These are phyloP conservation scores for Trichoderma atroviride DNA, from an alignment of 2,329 filamentous ascomycete genomes.

Conservation along the genomic window DNA sequence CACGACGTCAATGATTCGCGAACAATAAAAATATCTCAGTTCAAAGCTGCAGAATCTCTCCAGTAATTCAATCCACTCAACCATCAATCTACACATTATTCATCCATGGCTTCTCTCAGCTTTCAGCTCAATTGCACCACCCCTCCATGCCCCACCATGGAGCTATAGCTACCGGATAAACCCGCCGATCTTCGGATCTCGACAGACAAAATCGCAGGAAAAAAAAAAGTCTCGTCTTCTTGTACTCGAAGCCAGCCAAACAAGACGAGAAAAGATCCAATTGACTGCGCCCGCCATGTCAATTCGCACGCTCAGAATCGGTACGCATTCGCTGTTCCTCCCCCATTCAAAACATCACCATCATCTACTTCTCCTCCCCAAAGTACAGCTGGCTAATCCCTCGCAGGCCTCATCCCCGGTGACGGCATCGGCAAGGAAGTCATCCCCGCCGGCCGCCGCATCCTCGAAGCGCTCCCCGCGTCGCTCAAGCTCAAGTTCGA, in stretches of 20 bases:
- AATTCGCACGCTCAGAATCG: slow-evolving; percentile 48
- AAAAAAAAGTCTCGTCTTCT: slow-evolving; percentile 8
- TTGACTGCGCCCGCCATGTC: slow-evolving; percentile 40
- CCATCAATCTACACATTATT: neutral
- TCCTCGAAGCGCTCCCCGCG: slow-evolving; percentile 90
- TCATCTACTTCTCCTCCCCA: neutral
- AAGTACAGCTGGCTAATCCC: neutral
- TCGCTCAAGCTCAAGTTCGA: slow-evolving; percentile 92
- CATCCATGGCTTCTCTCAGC: neutral
- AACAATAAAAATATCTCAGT: neutral
- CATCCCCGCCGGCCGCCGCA: slow-evolving; percentile 87
- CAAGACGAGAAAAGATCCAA: neutral
- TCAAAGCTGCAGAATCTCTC: neutral
- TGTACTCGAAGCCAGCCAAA: neutral
- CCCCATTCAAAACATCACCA: neutral
- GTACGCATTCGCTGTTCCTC: slow-evolving; percentile 31
- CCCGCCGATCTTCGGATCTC: slow-evolving; percentile 25
- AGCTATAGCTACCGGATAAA: slow-evolving; percentile 5
- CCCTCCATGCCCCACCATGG: slow-evolving; percentile 6
- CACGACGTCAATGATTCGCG: neutral
- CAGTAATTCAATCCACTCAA: neutral
- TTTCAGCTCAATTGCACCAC: neutral
- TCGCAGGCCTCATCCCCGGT: slow-evolving; percentile 88
- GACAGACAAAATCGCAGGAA: neutral
- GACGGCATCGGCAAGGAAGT: slow-evolving; percentile 99